Conservation (phyloP, 306 rosid species). For the Casuarina equisetifolia region DNA sequence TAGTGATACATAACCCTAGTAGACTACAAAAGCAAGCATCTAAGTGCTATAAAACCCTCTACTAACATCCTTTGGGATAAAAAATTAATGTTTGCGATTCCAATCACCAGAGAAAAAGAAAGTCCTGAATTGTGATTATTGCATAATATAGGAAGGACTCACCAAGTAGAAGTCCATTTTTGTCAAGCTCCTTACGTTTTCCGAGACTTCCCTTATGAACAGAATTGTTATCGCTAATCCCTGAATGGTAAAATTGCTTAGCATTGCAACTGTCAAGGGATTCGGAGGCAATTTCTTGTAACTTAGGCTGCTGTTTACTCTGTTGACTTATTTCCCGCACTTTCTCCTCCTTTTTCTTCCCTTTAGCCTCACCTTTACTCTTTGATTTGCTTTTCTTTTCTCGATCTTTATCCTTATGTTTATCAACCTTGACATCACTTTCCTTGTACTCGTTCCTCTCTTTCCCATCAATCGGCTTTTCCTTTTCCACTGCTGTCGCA, state of each 20-base stretch:
- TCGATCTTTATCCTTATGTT: constrained; percentile 4
- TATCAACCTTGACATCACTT: neutral
- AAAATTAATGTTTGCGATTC: neutral
- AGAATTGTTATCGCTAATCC: neutral
- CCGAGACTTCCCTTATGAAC: constrained; percentile 10
- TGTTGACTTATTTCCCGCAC: constrained; percentile 4
- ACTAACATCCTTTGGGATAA: neutral
- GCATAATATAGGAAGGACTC: constrained; percentile 11
- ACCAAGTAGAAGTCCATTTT: constrained; percentile 16
- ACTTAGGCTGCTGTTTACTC: constrained; percentile 4
- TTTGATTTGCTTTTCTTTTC: constrained; percentile 16
- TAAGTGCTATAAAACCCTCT: neutral
- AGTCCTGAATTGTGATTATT: neutral
- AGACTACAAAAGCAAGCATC: neutral
- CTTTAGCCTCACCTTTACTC: neutral
- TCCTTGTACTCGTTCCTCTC: constrained; percentile 1
- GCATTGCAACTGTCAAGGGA: constrained; percentile 1
- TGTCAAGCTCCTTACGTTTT: constrained; percentile 17
- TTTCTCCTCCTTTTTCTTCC: constrained; percentile 8
- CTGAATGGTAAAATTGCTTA: neutral
- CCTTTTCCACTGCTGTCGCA: neutral
- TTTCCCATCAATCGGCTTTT: constrained; percentile 20
- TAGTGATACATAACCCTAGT: neutral
- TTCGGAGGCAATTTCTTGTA: neutral
- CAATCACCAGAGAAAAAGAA: neutral